These are phyloP conservation scores for Saprolegnia parasitica DNA, from an alignment of 352 stramenopile genomes.

Conservation along the genomic window DNA sequence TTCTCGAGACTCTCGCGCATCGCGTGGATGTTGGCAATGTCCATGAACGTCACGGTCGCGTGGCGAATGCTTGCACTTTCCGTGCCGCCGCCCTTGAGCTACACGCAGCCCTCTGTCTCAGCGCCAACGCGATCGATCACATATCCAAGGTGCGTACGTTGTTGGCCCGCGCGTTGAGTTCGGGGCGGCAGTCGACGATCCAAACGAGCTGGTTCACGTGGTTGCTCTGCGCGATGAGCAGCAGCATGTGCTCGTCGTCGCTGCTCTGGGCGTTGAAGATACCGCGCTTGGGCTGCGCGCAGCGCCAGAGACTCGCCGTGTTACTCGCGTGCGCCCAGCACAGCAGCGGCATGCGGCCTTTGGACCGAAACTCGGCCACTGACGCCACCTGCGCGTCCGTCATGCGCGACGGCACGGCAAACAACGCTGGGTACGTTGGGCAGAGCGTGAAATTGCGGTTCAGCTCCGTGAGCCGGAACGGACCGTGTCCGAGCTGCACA, in stretches of 20 bases:
- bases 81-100: slow-evolving; percentile 81
- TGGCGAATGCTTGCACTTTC: slow-evolving; percentile 78
- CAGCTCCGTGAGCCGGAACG: slow-evolving; percentile 54
- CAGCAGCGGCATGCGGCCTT: slow-evolving; percentile 75
- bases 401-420: slow-evolving; percentile 64
- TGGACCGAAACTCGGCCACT: slow-evolving; percentile 77
- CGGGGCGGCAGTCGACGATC: slow-evolving; percentile 87
- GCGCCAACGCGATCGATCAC: no score
- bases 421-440: slow-evolving; percentile 66
- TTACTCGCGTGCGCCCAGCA: slow-evolving; percentile 71
- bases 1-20: slow-evolving; percentile 85
- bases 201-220: slow-evolving; percentile 54
- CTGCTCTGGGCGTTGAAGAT: slow-evolving; percentile 72
- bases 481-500: slow-evolving; percentile 37
- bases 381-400: slow-evolving; percentile 58
- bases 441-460: slow-evolving; percentile 71
- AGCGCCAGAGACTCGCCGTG: slow-evolving; percentile 71
- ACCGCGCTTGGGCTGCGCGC: slow-evolving; percentile 79
- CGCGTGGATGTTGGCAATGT: slow-evolving; percentile 92
- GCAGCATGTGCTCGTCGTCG: slow-evolving; percentile 71
- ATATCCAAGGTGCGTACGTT: slow-evolving; percentile 34
- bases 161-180: slow-evolving; percentile 88
- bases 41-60: slow-evolving; percentile 75
- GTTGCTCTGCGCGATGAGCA: slow-evolving; percentile 41
- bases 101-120: no score